Percentiles rank a stretch among this genome's conserved stretches.
These are phyloP conservation scores for Colletotrichum ledebouriae DNA, from an alignment of 2,329 filamentous ascomycete genomes.

Conservation along the genomic window DNA sequence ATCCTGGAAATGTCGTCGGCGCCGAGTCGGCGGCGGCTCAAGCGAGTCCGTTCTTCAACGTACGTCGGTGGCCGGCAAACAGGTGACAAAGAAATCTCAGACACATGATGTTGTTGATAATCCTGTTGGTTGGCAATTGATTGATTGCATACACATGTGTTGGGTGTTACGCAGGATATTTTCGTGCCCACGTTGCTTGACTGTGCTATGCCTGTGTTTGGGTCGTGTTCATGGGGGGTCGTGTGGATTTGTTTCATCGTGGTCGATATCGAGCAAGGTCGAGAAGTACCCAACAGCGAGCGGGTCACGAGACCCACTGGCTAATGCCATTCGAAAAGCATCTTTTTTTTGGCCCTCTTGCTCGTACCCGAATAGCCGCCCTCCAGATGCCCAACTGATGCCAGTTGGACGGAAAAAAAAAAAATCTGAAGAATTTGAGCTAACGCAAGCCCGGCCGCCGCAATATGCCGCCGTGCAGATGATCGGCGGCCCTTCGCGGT, in stretches of 20 bases:
- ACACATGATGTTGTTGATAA: background rate
- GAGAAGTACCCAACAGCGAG: slow-evolving; percentile 22
- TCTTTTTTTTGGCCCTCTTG: background rate
- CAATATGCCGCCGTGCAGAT: slow-evolving; percentile 13
- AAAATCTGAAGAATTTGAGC: background rate
- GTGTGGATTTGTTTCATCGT: slow-evolving; percentile 34
- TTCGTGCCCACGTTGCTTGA: slow-evolving; percentile 5
- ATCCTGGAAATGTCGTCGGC: slow-evolving; percentile 7
- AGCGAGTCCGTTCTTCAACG: background rate
- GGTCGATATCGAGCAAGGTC: background rate
- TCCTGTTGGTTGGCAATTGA: slow-evolving; percentile 6
- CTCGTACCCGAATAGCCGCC: background rate
- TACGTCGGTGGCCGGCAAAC: slow-evolving; percentile 7
- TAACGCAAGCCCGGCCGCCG: slow-evolving; percentile 4
- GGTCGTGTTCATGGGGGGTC: slow-evolving; percentile 10
- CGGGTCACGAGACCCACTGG: background rate
- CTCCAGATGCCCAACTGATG: background rate
- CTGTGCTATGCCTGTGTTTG: background rate
- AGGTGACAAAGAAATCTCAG: background rate
- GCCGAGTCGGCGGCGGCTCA: slow-evolving; percentile 29
- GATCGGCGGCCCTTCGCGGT: slow-evolving; percentile 3
- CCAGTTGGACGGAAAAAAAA: background rate
- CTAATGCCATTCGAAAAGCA: background rate
- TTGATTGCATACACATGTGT: background rate
- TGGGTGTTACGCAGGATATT: slow-evolving; percentile 10